Evolutionary conservation across 2,329 filamentous ascomycete genomes (phyloP), one percentile per base, ranked within the genome.

Genomic region (Cryphonectria parasitica): DNA sequence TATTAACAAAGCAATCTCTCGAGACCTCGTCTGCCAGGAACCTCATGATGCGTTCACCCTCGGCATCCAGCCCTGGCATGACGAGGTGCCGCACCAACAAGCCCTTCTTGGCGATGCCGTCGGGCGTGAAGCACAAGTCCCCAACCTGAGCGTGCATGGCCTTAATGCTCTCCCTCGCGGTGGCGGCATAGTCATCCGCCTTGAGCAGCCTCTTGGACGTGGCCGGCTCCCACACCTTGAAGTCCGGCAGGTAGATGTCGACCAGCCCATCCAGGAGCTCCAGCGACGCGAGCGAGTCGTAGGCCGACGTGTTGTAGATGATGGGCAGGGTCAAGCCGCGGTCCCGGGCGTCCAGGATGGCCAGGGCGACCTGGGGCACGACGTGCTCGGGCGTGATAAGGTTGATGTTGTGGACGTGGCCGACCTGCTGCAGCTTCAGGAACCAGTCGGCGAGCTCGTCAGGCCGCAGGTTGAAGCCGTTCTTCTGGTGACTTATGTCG

Each of bases 341-440:
- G 36, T 93, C 89, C 63, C 87, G 86, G 0, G 93, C 92, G 72
- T 91, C 86, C 34, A 97, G 83, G 75, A 96, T 93, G 19, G 90
- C 91, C 43, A 96, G 82, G 0, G 88, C 92, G 19, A 96, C 92
- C 78, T 96, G 93, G 0, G 93, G 92, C 4, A 94, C 93, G 25
- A 97, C 92, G 78, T 97, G 94, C 78, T 97, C 93, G 0, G 93
- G 93, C 0, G 93, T 97, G 70, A 97, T 88, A 31, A 95, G 88
- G 79, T 97, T 96, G 84, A 97, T 95, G 78, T 96, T 96, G 82
- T 97, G 93, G n/a, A 93, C 92, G 11, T 86, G 82, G n/a, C 92
- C 93, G 2, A 93, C 86, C 39, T 92, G 85, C 78, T 96, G 93
- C 60, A 97, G 82, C 81, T 96, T 96, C 70, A 96, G 76, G 80